phyloP scores from a whole-genome alignment of 2,329 filamentous ascomycete genomes.

The Diaporthe sp. region DNA sequence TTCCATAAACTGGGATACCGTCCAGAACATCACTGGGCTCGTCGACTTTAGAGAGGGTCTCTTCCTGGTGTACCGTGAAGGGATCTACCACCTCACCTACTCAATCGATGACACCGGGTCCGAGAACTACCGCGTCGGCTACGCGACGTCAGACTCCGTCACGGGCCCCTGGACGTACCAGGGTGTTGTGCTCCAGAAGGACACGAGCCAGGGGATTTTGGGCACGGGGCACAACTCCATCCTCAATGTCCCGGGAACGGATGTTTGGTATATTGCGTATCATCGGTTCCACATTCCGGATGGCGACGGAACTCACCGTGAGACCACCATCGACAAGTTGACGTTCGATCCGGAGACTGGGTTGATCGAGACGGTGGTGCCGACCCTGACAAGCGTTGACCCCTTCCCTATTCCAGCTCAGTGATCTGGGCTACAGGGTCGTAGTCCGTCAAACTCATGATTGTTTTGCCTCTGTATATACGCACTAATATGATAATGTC shows the following conservation, averaged over 20 bases:
- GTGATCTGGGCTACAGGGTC: not conserved
- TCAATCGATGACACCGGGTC: conserved; percentile 61
- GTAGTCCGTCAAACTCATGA: too few species aligned
- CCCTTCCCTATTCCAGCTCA: conserved; percentile 26
- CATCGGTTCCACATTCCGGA: conserved; percentile 60
- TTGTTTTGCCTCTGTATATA: not conserved
- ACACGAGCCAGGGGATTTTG: conserved; percentile 55
- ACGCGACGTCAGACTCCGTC: conserved; percentile 54
- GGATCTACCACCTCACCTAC: conserved; percentile 61
- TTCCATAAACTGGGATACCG: conserved; percentile 54
- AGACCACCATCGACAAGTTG: conserved; percentile 57
- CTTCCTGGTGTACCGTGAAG: conserved; percentile 59
- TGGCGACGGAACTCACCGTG: conserved; percentile 57
- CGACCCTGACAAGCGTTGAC: conserved; percentile 51
- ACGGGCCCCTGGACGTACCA: conserved; percentile 59
- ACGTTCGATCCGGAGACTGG: conserved; percentile 53
- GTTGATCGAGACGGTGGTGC: conserved; percentile 52
- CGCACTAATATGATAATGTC: not conserved
- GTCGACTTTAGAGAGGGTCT: conserved; percentile 56
- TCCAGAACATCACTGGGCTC: conserved; percentile 51
- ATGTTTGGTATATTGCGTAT: conserved; percentile 64
- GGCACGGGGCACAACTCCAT: conserved; percentile 60
- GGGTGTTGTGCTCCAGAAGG: conserved; percentile 58
- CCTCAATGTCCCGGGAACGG: conserved; percentile 59
- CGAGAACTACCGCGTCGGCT: conserved; percentile 60